Evolutionary conservation across 2,329 filamentous ascomycete species (phyloP).

Genomic region (Epichloe aotearoae): DNA sequence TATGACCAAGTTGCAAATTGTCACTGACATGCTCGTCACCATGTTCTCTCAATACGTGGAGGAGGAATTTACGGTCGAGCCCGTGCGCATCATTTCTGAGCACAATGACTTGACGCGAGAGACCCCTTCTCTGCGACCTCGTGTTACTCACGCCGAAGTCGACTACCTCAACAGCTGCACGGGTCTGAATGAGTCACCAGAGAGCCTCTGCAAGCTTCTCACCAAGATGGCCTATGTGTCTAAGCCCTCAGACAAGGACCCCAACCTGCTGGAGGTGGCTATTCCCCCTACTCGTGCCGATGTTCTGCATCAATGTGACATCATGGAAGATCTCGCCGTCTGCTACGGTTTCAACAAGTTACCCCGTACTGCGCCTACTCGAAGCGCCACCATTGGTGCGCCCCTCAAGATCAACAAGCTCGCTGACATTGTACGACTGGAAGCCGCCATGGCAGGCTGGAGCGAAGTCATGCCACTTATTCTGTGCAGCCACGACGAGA

Average conservation of each 20-base stretch:
- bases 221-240: constrained; percentile 83
- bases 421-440: constrained; percentile 74
- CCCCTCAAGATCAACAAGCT: constrained; percentile 95
- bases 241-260: constrained; percentile 54
- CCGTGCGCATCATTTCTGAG: constrained; percentile 79
- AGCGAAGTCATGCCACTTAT: constrained; percentile 92
- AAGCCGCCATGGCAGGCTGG: constrained; percentile 92
- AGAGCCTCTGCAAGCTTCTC: constrained; percentile 66
- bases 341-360: constrained; percentile 97
- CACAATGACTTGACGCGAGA: constrained; percentile 78
- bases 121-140: constrained; percentile 62
- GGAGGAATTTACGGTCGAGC: constrained; percentile 85
- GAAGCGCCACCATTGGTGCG: constrained; percentile 73
- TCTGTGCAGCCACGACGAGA: constrained; percentile 94
- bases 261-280: constrained; percentile 64
- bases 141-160: constrained; percentile 68
- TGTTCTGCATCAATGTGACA: constrained; percentile 89
- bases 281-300: constrained; percentile 91
- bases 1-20: constrained; percentile 89
- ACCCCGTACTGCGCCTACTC: constrained; percentile 73
- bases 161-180: constrained; percentile 92
- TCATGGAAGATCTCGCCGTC: constrained; percentile 97
- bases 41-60: constrained; percentile 94
- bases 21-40: constrained; percentile 86
- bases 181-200: constrained; percentile 62